These are phyloP conservation scores for Cicer arietinum DNA, from an alignment of 306 rosid species.

Conservation along the genomic window DNA sequence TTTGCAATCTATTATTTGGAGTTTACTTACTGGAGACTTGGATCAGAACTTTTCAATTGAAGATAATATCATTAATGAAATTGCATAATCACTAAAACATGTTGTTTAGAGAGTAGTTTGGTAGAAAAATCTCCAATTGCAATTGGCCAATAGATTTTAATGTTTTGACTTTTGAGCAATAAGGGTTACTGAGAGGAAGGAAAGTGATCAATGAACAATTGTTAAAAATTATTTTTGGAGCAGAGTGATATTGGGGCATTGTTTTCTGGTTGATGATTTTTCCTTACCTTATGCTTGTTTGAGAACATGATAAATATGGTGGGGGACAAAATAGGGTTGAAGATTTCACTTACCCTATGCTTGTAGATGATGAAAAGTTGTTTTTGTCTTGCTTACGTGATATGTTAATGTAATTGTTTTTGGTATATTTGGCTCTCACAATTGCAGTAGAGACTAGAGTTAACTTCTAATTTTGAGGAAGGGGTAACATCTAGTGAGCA, in stretches of 20 bases:
- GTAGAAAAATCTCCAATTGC: background rate
- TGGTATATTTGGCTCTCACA: background rate
- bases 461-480: slow-evolving; percentile 26
- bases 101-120: background rate
- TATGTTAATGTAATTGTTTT: background rate
- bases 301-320: background rate
- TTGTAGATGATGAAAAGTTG: slow-evolving; percentile 22
- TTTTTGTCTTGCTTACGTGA: background rate
- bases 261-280: background rate
- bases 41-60: background rate
- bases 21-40: background rate
- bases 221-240: background rate
- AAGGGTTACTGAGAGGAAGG: background rate
- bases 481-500: background rate
- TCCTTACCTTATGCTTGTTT: background rate
- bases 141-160: background rate
- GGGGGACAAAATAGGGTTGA: background rate
- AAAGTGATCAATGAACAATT: background rate
- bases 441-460: background rate
- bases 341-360: background rate
- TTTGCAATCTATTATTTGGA: background rate
- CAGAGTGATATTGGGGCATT: background rate
- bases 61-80: background rate
- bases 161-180: background rate
- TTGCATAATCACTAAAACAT: background rate